These are phyloP conservation scores for Aspergillus versicolor DNA, from an alignment of 2,329 filamentous ascomycete genomes.

Conservation along the genomic window DNA sequence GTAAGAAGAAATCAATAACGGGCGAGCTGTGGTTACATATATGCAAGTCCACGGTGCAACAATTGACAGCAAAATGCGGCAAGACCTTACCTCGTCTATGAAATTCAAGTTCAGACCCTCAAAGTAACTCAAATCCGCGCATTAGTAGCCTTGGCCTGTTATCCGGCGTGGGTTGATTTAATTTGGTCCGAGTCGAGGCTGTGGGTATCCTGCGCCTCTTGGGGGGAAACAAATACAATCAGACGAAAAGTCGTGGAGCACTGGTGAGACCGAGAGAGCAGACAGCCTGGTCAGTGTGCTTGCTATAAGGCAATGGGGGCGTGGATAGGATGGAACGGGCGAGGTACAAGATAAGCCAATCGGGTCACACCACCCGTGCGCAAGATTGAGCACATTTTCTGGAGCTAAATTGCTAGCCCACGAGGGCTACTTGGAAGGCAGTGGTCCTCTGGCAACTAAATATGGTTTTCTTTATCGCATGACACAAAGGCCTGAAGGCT, in stretches of 20 bases:
- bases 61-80: neutral
- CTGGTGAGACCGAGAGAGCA: neutral
- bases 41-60: neutral
- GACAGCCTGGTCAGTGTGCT: too few species aligned
- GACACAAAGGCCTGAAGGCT: neutral
- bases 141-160: neutral
- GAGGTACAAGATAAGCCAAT: neutral
- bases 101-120: neutral
- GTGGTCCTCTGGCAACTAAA: neutral
- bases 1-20: neutral
- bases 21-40: neutral
- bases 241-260: neutral
- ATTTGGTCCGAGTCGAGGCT: neutral
- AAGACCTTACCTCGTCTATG: neutral
- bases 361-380: conserved; percentile 6
- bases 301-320: too few species aligned
- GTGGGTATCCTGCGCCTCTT: neutral
- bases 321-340: neutral
- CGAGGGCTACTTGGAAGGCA: neutral
- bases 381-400: conserved; percentile 26
- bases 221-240: neutral
- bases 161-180: neutral
- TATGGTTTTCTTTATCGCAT: neutral
- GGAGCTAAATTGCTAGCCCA: conserved; percentile 6
- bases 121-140: neutral